Base-by-base conservation (phyloP, 164 flowering plant genomes). In the Akebia trifoliata region DNA sequence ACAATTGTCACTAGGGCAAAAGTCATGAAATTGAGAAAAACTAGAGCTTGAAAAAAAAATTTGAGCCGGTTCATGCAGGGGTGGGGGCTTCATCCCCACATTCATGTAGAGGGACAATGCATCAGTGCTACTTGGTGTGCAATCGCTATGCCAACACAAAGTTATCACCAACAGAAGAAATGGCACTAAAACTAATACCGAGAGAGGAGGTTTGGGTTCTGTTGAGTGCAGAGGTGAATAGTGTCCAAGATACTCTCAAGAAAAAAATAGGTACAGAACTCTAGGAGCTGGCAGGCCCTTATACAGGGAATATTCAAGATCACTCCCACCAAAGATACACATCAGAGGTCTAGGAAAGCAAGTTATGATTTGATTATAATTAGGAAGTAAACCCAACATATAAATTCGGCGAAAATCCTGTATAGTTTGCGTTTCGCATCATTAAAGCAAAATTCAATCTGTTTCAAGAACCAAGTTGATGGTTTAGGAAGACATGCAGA, bases 391-490 rank as follows among this genome's bases (percentile, higher is more conserved):
- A 7, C 53, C 31, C 22, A 8, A 46, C 43, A 7, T 8, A 40
- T 17, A n/a, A 24, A 25, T 31, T 17, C 1, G 45, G 30, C 31
- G 60, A 57, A 20, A 48, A 32, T 26, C 57, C 43, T 29, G 25
- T 8, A 15, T n/a, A 38, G 11, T 44, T 2, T n/a, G n/a, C 15
- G 44, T 37, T 42, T 15, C 8, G 37, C 34, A 30, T 39, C 44
- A 17, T 1, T 10, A 38, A 39, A 57, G 44, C n/a, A 37, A 35
- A 77, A 77, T 51, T 0, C 48, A 18, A 37, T 11, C 24, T n/a
- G 38, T 20, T 32, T 34, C 17, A 54, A 63, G 50, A 64, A 68
- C 37, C 65, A 60, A 55, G 62, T 69, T 20, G 66, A 72, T 34
- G 43, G 24, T 26, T 59, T 70, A 32, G 56, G 53, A 44, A 70